These are phyloP conservation scores for Venturiaceae sp. DNA, from an alignment of 2,329 filamentous ascomycete genomes.

Conservation along the genomic window DNA sequence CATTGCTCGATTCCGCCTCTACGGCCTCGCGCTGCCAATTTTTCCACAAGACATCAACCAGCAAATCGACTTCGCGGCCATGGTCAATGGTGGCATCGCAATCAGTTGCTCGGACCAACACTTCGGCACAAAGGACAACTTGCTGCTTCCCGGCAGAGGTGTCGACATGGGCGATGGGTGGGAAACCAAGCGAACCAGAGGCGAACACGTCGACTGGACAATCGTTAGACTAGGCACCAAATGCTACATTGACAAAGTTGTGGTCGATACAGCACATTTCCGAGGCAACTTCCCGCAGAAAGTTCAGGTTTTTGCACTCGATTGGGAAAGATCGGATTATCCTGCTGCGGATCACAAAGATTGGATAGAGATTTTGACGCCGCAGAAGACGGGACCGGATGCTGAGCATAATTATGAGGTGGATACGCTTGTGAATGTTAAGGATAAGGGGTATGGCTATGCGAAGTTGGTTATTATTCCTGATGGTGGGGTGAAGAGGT, in stretches of 20 bases:
- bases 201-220: constrained; percentile 71
- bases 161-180: constrained; percentile 84
- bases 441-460: constrained; percentile 60
- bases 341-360: constrained; percentile 46
- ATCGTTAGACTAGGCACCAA: constrained; percentile 63
- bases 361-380: constrained; percentile 57
- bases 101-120: constrained; percentile 73
- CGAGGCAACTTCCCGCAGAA: constrained; percentile 76
- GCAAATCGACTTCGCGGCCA: constrained; percentile 66
- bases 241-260: constrained; percentile 53
- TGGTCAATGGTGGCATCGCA: constrained; percentile 69
- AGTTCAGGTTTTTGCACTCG: constrained; percentile 54
- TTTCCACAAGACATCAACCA: constrained; percentile 57
- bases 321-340: constrained; percentile 42
- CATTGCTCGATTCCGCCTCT: constrained; percentile 71
- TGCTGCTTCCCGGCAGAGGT: constrained; percentile 68
- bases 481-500: constrained; percentile 83
- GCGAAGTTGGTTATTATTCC: constrained; percentile 89
- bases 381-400: constrained; percentile 63
- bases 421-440: constrained; percentile 33
- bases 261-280: constrained; percentile 77
- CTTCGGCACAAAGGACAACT: constrained; percentile 72
- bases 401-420: constrained; percentile 55
- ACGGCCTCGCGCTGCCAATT: constrained; percentile 65
- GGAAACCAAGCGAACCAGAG: constrained; percentile 70